Conservation (phyloP, 106 monocot species). For the Phalaenopsis aphrodite region DNA sequence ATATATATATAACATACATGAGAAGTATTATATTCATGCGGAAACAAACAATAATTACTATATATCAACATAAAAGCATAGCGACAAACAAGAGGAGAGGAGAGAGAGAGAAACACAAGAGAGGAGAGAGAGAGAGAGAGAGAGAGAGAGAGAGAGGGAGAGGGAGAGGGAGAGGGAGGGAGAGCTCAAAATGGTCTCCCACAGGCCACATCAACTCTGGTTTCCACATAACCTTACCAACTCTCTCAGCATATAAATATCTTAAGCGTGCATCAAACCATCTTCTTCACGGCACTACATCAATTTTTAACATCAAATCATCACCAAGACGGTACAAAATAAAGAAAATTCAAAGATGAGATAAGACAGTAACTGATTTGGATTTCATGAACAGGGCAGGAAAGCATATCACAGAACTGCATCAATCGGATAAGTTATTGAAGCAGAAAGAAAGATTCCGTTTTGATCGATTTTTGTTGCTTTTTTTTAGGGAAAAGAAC, state of each 20-base stretch:
- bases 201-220: neutral
- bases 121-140: too few relatives aligned
- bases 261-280: slow-evolving; percentile 1
- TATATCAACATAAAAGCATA: too few relatives aligned
- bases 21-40: too few relatives aligned
- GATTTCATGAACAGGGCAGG: too few relatives aligned
- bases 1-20: too few relatives aligned
- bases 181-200: slow-evolving; percentile 43
- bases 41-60: too few relatives aligned
- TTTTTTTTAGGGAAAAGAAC: neutral
- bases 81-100: too few relatives aligned
- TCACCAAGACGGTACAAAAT: neutral
- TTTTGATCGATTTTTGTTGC: neutral
- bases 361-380: too few relatives aligned
- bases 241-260: neutral
- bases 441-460: neutral
- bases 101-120: neutral
- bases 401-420: too few relatives aligned
- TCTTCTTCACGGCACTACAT: neutral
- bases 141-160: neutral
- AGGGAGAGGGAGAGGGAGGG: slow-evolving; percentile 2
- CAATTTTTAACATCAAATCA: neutral
- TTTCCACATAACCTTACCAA: neutral
- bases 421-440: too few relatives aligned
- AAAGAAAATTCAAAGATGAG: neutral